Conservation (phyloP, 192 early-diverging fungal genomes). For the Umbelopsis isabellina region DNA sequence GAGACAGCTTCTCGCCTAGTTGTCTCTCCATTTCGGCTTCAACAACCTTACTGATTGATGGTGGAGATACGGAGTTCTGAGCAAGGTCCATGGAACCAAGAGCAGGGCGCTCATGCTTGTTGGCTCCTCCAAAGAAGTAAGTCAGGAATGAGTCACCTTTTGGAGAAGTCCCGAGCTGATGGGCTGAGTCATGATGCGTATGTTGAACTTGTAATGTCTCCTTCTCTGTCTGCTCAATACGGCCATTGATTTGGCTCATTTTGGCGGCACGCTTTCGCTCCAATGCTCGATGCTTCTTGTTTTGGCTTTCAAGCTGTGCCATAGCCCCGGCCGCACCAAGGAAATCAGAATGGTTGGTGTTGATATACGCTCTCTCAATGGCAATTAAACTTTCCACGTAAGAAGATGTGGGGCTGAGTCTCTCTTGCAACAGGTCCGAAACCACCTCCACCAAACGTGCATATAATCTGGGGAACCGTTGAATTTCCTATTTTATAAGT, state of each 20-base stretch:
- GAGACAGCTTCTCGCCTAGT: constrained; percentile 33
- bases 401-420: constrained; percentile 67
- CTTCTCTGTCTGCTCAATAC: constrained; percentile 1
- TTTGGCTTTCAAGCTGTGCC: constrained; percentile 65
- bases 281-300: constrained; percentile 63
- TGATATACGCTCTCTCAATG: constrained; percentile 84
- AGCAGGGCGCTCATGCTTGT: constrained; percentile 41
- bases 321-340: constrained; percentile 80
- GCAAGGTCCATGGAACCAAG: constrained; percentile 34
- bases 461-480: constrained; percentile 76
- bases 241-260: constrained; percentile 6
- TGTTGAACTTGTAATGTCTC: not conserved
- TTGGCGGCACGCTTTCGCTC: constrained; percentile 21
- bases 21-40: constrained; percentile 41
- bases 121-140: constrained; percentile 52
- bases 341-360: constrained; percentile 87
- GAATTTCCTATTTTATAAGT: constrained; percentile 56
- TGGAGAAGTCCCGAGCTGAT: constrained; percentile 18
- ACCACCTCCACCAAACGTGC: constrained; percentile 76
- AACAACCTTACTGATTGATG: constrained; percentile 42
- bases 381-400: constrained; percentile 83
- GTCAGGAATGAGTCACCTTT: constrained; percentile 46
- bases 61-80: constrained; percentile 30
- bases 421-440: constrained; percentile 75
- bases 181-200: constrained; percentile 10